A percentile compares a stretch with the other conserved stretches of the same genome.
Conservation (phyloP, 1,284 basidiomycete genomes). For the Spongispora temasekensis region DNA sequence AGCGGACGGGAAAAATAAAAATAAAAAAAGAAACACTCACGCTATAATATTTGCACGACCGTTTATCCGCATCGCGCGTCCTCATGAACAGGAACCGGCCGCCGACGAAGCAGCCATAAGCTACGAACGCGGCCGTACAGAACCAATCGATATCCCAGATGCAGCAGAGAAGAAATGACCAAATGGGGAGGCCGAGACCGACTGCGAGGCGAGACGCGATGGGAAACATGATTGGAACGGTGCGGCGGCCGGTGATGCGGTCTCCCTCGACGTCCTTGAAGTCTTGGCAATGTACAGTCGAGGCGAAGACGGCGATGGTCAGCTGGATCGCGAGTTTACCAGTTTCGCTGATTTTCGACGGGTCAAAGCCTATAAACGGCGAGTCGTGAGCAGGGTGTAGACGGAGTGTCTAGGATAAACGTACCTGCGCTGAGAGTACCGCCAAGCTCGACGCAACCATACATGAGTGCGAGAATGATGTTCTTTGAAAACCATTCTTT, state of each 20-base stretch:
- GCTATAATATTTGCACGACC: constrained; percentile 37
- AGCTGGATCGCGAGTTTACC: constrained; percentile 28
- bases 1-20: background rate
- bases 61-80: constrained; percentile 28
- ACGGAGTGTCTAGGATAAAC: background rate
- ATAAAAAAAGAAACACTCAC: constrained; percentile 28
- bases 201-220: constrained; percentile 26
- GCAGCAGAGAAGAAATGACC: constrained; percentile 24
- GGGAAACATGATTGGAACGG: constrained; percentile 40
- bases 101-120: constrained; percentile 31
- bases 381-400: background rate
- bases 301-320: constrained; percentile 31
- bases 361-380: constrained; percentile 15
- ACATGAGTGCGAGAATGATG: constrained; percentile 39
- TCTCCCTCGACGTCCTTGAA: constrained; percentile 43
- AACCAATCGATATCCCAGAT: constrained; percentile 31
- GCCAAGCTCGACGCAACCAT: constrained; percentile 40
- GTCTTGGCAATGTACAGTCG: constrained; percentile 45
- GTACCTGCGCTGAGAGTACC: constrained; percentile 41
- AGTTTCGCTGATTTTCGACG: constrained; percentile 22
- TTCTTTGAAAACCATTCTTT: constrained; percentile 42
- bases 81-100: constrained; percentile 27
- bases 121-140: constrained; percentile 25
- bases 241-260: constrained; percentile 32
- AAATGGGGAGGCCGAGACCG: constrained; percentile 25